Conservation (phyloP, 2,329 filamentous ascomycete genomes). For the Didymella lethalis region DNA sequence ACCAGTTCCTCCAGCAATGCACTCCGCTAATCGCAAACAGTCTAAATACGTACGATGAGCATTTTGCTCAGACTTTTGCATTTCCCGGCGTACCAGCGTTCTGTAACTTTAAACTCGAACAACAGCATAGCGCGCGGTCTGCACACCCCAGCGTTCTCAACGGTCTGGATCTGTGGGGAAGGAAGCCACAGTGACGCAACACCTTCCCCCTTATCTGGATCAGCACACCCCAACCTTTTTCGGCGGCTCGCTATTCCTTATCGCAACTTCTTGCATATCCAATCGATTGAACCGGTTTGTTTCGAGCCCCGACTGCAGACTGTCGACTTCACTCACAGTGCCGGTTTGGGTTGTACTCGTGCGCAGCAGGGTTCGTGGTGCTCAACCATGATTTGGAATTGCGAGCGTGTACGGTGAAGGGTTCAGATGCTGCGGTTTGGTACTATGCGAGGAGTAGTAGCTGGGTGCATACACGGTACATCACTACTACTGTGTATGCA, state of each 20-base stretch:
- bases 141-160: slow-evolving; percentile 38
- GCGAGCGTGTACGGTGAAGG: not conserved
- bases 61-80: slow-evolving; percentile 11
- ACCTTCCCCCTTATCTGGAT: slow-evolving; percentile 45
- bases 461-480: no score
- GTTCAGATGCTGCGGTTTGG: not conserved
- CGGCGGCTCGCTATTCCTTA: slow-evolving; percentile 34
- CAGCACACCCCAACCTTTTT: slow-evolving; percentile 35
- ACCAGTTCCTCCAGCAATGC: not conserved
- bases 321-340: not conserved
- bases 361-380: not conserved
- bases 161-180: slow-evolving; percentile 18
- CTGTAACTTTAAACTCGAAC: slow-evolving; percentile 1
- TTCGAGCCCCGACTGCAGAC: slow-evolving; percentile 6
- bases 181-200: slow-evolving; percentile 35
- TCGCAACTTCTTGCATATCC: slow-evolving; percentile 23
- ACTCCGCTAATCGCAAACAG: slow-evolving; percentile 31
- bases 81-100: slow-evolving; percentile 14
- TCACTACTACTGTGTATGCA: not conserved
- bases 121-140: slow-evolving; percentile 11
- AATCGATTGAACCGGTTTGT: slow-evolving; percentile 26
- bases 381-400: not conserved
- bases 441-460: no score
- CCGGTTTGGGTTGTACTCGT: not conserved
- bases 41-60: slow-evolving; percentile 51